These are phyloP conservation scores for Geranium incanum DNA, from an alignment of 441 rosid genomes.

Conservation along the genomic window DNA sequence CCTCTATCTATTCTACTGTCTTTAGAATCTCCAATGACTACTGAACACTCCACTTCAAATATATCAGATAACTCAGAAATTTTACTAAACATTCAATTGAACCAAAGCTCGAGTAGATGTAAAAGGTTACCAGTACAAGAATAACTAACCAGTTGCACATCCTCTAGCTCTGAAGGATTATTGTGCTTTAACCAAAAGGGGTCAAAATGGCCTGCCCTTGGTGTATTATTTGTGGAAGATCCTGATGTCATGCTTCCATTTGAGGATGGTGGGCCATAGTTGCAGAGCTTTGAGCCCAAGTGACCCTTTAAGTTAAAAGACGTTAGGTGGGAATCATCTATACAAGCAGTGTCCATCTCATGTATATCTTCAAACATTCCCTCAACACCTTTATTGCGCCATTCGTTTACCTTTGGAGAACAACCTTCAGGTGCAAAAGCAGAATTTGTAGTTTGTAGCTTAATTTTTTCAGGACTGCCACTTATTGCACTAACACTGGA, in stretches of 20 bases:
- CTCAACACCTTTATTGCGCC: constrained; percentile 73
- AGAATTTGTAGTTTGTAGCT: constrained; percentile 33
- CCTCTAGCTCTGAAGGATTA: constrained; percentile 65
- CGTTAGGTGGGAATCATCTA: constrained; percentile 50
- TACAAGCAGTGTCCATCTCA: constrained; percentile 80
- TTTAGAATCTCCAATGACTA: neutral
- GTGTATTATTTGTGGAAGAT: constrained; percentile 72
- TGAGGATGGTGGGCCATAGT: constrained; percentile 62
- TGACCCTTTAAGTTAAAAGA: constrained; percentile 46
- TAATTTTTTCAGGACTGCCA: constrained; percentile 52
- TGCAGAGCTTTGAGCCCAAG: constrained; percentile 48
- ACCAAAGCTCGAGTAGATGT: neutral
- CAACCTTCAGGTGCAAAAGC: constrained; percentile 42
- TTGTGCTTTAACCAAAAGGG: constrained; percentile 70
- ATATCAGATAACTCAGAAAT: neutral
- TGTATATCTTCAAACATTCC: constrained; percentile 92
- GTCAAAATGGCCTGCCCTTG: constrained; percentile 70
- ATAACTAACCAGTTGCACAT: constrained; percentile 64
- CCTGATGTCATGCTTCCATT: constrained; percentile 70
- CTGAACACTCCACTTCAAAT: neutral
- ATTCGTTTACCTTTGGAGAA: constrained; percentile 70
- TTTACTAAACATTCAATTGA: neutral
- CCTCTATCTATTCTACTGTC: neutral
- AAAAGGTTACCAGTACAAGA: constrained; percentile 13
- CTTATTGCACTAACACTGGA: constrained; percentile 37